Base-by-base conservation (phyloP, 352 stramenopile species). In the Globisporangium barbulae region DNA sequence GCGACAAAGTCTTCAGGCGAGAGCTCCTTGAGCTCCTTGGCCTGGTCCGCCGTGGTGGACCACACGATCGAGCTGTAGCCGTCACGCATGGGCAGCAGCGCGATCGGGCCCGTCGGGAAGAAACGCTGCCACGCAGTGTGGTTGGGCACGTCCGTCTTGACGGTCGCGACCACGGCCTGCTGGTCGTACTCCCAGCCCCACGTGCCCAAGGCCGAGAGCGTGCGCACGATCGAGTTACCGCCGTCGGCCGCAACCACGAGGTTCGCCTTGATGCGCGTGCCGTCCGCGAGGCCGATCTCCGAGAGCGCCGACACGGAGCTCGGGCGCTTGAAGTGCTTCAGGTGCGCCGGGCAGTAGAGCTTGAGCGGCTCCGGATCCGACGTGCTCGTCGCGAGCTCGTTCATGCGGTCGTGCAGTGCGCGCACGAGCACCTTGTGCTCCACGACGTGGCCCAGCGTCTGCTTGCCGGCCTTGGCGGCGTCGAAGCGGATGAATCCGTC, bases 171-270 rank as follows among this genome's bases (percentile, higher is more conserved):
- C 21, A 97, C 81, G 0, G 90, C 92, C 56, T 95, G 79, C 65
- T 98, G 92, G 69, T 96, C 90, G 72, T 98, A 98, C 64, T 93
- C 84, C 90, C 89, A 97, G 50, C 90, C 92, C 84, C 87, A 98
- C 4, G 87, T 96, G 61, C 83, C 81, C 19, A 98, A 76, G 8
- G 85, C 88, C 59, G 88, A 87, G 44, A 97, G 74, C 66, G 81
- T 85, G 53, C 90, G 88, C 52, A 94, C 79, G 69, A 94, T 89
- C 66, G 90, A 98, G 70, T 93, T 91, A 61, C 83, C 89, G 48
- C 91, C 91, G 61, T 98, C 91, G 7, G 90, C 89, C 5, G 88
- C 91, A 31, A 98, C 81, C 30, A 97, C 82, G 10, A 98, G 69
- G 62, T 93, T 76, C 7, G 82, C 79, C 59, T 72, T 83, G 53